Base-by-base conservation (phyloP, 1,139 yeast genomes). In the Kazachstania sp. region DNA sequence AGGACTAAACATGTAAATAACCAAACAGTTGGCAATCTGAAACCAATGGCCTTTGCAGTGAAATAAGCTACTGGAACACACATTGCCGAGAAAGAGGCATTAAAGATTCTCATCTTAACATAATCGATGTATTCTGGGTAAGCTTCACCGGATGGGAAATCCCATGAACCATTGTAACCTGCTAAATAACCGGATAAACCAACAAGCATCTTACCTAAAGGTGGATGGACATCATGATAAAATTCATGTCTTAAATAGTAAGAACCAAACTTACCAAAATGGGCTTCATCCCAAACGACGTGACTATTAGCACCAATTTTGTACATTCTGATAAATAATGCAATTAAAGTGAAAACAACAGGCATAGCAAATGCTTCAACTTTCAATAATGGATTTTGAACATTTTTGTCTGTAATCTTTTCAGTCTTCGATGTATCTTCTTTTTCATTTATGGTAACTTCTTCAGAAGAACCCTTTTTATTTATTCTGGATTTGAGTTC, bases 211-310 rank as follows among this genome's bases (percentile, higher is more conserved):
- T 94, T 94, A 38, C 97, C 98, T 59, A 94, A 77, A 2, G 98
- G 98, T 44, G 99, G 99, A 67, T 92, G 99, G 51, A 92, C 98
- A 70, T 92, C 99, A 64, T 88, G 96, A 67, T 90, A 90, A 66
- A 88, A 90, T 61, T 90, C 95, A 64, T 86, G 95, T 72, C 94
- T 83, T 58, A 90, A 72, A 70, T 90, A 90, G 68, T 86, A 86
- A 15, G 96, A 86, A 46, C 97, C 97, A 65, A 90, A 90, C 67
- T 90, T 90, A 54, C 97, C 97, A 64, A 90, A 90, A 73, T 87
- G 96, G 12, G 96, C 96, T 65, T 87, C 96, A 68, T 90, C 98
- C 99, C 99, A 92, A 28, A 87, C 83, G 31, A 94, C 97, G 48
- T 74, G 72, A 48, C 78, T 70, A 47, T 86, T 75, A 30, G 73